These are phyloP conservation scores for Colletotrichum sp. DNA, from an alignment of 2,329 filamentous ascomycete genomes.

Conservation along the genomic window DNA sequence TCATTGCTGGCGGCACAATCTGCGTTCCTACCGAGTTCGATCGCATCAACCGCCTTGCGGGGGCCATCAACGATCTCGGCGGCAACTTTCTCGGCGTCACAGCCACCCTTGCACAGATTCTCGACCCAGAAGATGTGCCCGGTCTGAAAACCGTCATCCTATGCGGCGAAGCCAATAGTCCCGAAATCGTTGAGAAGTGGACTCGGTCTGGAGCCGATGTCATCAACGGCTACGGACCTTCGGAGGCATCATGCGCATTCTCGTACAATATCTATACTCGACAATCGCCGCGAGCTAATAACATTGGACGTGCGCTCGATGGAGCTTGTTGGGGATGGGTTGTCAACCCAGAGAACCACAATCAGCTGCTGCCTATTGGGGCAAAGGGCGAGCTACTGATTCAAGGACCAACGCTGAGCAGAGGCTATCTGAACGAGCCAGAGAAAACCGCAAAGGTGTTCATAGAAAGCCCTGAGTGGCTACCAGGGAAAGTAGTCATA, in stretches of 20 bases:
- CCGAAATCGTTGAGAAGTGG: slow-evolving; percentile 47
- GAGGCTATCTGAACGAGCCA: slow-evolving; percentile 54
- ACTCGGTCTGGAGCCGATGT: slow-evolving; percentile 36
- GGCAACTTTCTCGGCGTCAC: slow-evolving; percentile 61
- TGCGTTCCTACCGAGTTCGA: slow-evolving; percentile 60
- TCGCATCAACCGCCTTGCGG: slow-evolving; percentile 53
- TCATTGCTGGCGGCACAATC: slow-evolving; percentile 62
- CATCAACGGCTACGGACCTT: slow-evolving; percentile 55
- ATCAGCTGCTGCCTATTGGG: slow-evolving; percentile 56
- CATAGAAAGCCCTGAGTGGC: slow-evolving; percentile 45
- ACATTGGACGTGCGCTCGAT: slow-evolving; percentile 51
- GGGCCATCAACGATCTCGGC: slow-evolving; percentile 52
- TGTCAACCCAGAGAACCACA: slow-evolving; percentile 54
- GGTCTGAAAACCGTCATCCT: slow-evolving; percentile 37
- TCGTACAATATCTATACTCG: slow-evolving; percentile 29
- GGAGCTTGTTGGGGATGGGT: slow-evolving; percentile 52
- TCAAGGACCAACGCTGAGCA: slow-evolving; percentile 56
- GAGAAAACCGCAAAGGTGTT: slow-evolving; percentile 51
- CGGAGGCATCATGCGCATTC: slow-evolving; percentile 55
- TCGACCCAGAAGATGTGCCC: slow-evolving; percentile 39
- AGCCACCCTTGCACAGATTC: slow-evolving; percentile 56
- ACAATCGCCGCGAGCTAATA: slow-evolving; percentile 43
- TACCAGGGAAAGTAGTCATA: not conserved
- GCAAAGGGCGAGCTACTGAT: slow-evolving; percentile 63
- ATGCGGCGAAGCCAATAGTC: slow-evolving; percentile 52